Conservation (phyloP, 1,139 yeast genomes). For the Pichia sp. region DNA sequence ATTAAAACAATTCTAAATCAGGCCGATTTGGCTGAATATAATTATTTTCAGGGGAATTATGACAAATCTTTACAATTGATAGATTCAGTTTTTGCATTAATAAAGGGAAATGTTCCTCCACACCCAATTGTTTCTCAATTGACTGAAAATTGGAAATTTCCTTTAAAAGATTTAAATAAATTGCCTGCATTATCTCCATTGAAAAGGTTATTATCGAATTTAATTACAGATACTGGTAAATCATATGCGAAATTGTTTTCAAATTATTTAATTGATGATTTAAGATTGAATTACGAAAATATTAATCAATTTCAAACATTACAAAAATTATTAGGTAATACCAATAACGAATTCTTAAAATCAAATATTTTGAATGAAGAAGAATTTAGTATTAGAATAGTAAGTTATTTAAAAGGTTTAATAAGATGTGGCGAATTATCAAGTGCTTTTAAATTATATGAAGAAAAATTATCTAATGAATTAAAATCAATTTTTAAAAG, state of each 20-base stretch:
- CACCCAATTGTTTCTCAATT: constrained; percentile 28
- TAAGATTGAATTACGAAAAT: constrained; percentile 49
- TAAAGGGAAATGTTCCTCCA: constrained; percentile 43
- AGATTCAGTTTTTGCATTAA: constrained; percentile 49
- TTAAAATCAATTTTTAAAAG: constrained; percentile 65
- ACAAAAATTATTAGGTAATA: constrained; percentile 34
- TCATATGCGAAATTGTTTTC: constrained; percentile 55
- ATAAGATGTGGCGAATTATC: constrained; percentile 58
- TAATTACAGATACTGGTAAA: constrained; percentile 58
- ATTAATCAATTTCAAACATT: constrained; percentile 47
- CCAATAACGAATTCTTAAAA: constrained; percentile 4
- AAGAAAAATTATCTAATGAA: constrained; percentile 61
- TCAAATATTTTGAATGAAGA: constrained; percentile 32
- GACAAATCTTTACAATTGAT: constrained; percentile 48
- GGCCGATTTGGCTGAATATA: constrained; percentile 46
- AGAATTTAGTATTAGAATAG: constrained; percentile 36
- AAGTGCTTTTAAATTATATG: constrained; percentile 60
- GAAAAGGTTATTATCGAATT: constrained; percentile 43
- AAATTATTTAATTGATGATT: constrained; percentile 51
- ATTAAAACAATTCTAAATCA: constrained; percentile 44
- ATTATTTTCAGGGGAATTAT: constrained; percentile 39
- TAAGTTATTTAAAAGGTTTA: constrained; percentile 47
- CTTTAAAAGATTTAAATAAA: constrained; percentile 44
- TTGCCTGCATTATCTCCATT: constrained; percentile 55
- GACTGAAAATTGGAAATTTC: constrained; percentile 44